These are phyloP conservation scores for Fusarium sublunatum DNA, from an alignment of 2,329 filamentous ascomycete species.

Conservation along the genomic window DNA sequence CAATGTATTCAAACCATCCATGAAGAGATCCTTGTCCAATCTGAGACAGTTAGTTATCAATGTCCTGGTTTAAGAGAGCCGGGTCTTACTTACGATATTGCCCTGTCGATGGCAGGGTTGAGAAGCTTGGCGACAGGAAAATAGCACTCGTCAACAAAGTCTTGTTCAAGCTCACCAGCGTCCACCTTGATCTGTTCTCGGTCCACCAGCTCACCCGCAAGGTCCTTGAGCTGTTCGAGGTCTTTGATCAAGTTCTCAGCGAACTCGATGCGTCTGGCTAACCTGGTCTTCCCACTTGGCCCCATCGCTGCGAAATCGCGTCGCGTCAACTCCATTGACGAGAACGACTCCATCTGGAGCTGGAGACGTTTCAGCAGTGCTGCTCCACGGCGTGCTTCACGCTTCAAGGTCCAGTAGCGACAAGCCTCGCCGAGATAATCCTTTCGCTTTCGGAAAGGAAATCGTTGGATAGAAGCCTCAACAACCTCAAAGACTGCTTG, in stretches of 20 bases:
- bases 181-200: constrained; percentile 83
- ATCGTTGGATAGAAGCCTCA: constrained; percentile 83
- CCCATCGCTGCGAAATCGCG: constrained; percentile 98
- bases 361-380: constrained; percentile 93
- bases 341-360: constrained; percentile 94
- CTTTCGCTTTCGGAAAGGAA: constrained; percentile 83
- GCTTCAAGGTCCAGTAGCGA: constrained; percentile 97
- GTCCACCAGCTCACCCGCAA: constrained; percentile 77
- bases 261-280: constrained; percentile 88
- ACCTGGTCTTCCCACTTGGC: constrained; percentile 78
- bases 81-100: constrained; percentile 74
- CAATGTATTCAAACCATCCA: constrained; percentile 61
- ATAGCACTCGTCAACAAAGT: constrained; percentile 88
- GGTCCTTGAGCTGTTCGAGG: constrained; percentile 76
- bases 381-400: constrained; percentile 90
- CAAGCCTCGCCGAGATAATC: constrained; percentile 94
- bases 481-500: constrained; percentile 88
- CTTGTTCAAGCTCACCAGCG: constrained; percentile 78
- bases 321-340: constrained; percentile 95
- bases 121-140: constrained; percentile 87
- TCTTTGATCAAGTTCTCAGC: constrained; percentile 80
- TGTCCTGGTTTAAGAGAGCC: constrained; percentile 20
- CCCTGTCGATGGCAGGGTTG: constrained; percentile 81
- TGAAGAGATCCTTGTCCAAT: constrained; percentile 73
- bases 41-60: constrained; percentile 59